A percentile compares a stretch with the other conserved stretches of the same genome.
These are phyloP conservation scores for Psilocybe tampanensis DNA, from an alignment of 768 basidiomycete genomes.

Conservation along the genomic window DNA sequence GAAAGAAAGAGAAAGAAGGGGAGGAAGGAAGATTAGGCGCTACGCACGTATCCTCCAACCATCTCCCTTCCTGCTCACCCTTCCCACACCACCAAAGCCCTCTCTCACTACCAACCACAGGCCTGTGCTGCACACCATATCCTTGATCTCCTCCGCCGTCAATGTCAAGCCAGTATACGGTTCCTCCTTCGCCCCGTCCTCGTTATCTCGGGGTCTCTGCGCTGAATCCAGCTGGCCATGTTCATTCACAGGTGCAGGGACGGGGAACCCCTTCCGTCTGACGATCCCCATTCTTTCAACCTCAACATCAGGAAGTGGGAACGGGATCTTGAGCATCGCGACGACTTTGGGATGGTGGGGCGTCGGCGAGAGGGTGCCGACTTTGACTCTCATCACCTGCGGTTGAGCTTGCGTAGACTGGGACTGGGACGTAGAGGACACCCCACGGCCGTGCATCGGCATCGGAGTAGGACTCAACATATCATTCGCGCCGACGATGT, in stretches of 20 bases:
- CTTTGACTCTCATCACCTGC: constrained; percentile 55
- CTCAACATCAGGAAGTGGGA: constrained; percentile 82
- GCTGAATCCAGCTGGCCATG: not conserved
- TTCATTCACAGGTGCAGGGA: not conserved
- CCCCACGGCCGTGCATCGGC: not conserved
- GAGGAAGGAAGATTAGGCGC: not conserved
- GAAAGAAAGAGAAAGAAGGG: too few relatives aligned
- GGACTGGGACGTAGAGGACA: not conserved
- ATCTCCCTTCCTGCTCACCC: constrained; percentile 75
- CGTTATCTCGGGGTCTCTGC: constrained; percentile 3
- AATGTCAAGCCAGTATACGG: constrained; percentile 55
- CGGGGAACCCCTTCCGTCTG: constrained; percentile 43
- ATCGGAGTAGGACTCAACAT: not conserved
- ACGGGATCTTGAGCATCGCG: constrained; percentile 88
- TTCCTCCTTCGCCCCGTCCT: constrained; percentile 12
- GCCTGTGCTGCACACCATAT: constrained; percentile 83
- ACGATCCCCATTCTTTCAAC: constrained; percentile 60
- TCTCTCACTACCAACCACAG: constrained; percentile 93
- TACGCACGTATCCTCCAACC: constrained; percentile 76
- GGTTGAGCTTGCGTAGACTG: constrained; percentile 12
- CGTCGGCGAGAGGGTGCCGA: constrained; percentile 86
- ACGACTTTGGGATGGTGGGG: constrained; percentile 97
- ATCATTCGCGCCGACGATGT: constrained; percentile 21
- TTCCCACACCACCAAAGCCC: constrained; percentile 89
- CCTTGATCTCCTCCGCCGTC: constrained; percentile 92